Evolutionary conservation across 2,329 filamentous ascomycete genomes (phyloP), one percentile per base, ranked within the genome.

Genomic region (Epichloe uncinata): DNA sequence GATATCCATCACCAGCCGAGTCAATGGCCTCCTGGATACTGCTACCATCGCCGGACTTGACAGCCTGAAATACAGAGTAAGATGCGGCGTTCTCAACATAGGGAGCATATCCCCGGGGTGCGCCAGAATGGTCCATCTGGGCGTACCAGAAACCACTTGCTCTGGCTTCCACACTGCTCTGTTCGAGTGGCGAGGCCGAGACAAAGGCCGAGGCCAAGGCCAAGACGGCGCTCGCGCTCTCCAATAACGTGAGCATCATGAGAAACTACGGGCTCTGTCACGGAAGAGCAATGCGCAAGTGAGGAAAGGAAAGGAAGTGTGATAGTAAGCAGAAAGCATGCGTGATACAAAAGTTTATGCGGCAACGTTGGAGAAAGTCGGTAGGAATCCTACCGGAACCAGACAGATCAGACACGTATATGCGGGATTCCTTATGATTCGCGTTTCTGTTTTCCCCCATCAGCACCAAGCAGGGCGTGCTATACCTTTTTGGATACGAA

Each of bases 1-100:
- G 63, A 11, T 46, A 58, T 9, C 50, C 59, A 8, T 64, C 63
- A 16, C 62, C 61, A 16, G 61, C 64, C 3, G 60, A 65, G 36
- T 66, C 66, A 55, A 72, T 70, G 36, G 68, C 68, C 5, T 44
- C 52, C 49, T 71, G 67, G 42, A 71, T 69, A 33, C 58, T 60
- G 5, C 56, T 54, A 26, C 61, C 66, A 50, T 70, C 64, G 3
- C 67, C 68, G 1, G 69, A 50, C 5, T 53, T 59, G 3, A 71
- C 68, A 2, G 63, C 58, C 54, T 63, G 65, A 55, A 58, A 71
- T 15, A 72, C 66, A 0, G 61, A 56, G 48, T 72, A 72, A 8
- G 52, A 56, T 47, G 54, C 61, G 52, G 70, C 65, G 18, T 56
- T 56, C 36, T 66, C 68, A 3, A 71, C 62, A 42, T 71, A 65